These are phyloP conservation scores for Xylogone sp. DNA, from an alignment of 2,329 filamentous ascomycete species.

Conservation along the genomic window DNA sequence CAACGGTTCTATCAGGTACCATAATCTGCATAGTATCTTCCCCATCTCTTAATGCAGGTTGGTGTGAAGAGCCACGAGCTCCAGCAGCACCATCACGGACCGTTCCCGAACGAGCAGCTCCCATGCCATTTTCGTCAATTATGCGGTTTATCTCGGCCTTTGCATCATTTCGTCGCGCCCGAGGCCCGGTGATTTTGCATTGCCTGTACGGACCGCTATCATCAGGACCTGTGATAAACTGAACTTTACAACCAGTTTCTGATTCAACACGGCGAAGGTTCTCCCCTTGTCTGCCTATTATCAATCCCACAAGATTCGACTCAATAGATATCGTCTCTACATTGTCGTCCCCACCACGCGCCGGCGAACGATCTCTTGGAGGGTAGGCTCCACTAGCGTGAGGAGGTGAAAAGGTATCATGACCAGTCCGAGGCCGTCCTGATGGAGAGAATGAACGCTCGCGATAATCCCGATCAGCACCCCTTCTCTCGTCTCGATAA, in stretches of 20 bases:
- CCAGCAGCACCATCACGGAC: slow-evolving; percentile 28
- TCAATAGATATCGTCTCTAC: slow-evolving; percentile 83
- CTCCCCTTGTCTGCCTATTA: slow-evolving; percentile 87
- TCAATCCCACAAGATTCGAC: slow-evolving; percentile 80
- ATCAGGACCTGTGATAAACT: slow-evolving; percentile 78
- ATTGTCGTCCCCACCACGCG: slow-evolving; percentile 53
- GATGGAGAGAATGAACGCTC: slow-evolving; percentile 72
- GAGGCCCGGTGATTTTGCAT: slow-evolving; percentile 79
- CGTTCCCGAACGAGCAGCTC: slow-evolving; percentile 41
- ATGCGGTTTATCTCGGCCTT: slow-evolving; percentile 82
- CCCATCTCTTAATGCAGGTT: slow-evolving; percentile 63
- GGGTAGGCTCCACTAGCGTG: slow-evolving; percentile 41
- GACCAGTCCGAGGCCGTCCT: slow-evolving; percentile 46
- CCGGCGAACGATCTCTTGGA: slow-evolving; percentile 54
- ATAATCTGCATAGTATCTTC: slow-evolving; percentile 90
- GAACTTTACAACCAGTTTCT: slow-evolving; percentile 78
- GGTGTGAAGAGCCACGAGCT: slow-evolving; percentile 25
- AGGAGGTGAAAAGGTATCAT: slow-evolving; percentile 58
- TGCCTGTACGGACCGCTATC: slow-evolving; percentile 69
- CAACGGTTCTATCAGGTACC: slow-evolving; percentile 90
- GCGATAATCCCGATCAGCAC: slow-evolving; percentile 53
- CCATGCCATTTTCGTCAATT: slow-evolving; percentile 78
- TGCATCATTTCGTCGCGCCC: slow-evolving; percentile 69
- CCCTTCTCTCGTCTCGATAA: slow-evolving; percentile 81
- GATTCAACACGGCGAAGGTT: slow-evolving; percentile 81